Evolutionary conservation across 139 green algal species (phyloP).

Genomic region (Auxenochlorella pyrenoidosa): DNA sequence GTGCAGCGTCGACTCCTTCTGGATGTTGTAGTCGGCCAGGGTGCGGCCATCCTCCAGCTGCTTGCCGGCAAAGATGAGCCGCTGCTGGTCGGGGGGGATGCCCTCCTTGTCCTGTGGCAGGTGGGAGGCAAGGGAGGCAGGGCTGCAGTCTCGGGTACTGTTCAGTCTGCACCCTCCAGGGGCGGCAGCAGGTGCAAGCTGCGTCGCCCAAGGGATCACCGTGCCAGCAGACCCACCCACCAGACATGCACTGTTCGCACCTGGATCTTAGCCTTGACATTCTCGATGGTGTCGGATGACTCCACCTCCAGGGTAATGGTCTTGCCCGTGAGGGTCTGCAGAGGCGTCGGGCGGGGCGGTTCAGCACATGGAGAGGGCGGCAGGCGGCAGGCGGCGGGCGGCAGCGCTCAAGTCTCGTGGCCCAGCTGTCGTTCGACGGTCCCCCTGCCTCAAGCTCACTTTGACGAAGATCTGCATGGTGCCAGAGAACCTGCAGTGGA

Average conservation of each 20-base stretch:
- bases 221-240: neutral
- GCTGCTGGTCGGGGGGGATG: constrained; percentile 96
- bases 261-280: constrained; percentile 93
- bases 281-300: constrained; percentile 84
- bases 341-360: neutral
- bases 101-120: constrained; percentile 90
- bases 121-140: neutral
- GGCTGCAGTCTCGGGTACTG: too few relatives aligned
- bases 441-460: constrained; percentile 62
- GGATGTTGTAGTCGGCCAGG: constrained; percentile 96
- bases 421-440: too few relatives aligned
- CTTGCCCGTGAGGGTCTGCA: constrained; percentile 90
- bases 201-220: neutral
- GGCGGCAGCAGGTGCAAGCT: too few relatives aligned
- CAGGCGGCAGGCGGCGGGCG: neutral
- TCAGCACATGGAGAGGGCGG: neutral
- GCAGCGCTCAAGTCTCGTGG: neutral
- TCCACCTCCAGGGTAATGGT: constrained; percentile 94
- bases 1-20: constrained; percentile 98
- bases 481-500: neutral
- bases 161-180: too few relatives aligned
- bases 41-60: constrained; percentile 96
- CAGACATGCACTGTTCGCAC: neutral
- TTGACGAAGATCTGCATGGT: constrained; percentile 88
- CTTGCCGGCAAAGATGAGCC: constrained; percentile 97